Conservation (phyloP, 2,329 filamentous ascomycete genomes). For the Penicillium occitanis region DNA sequence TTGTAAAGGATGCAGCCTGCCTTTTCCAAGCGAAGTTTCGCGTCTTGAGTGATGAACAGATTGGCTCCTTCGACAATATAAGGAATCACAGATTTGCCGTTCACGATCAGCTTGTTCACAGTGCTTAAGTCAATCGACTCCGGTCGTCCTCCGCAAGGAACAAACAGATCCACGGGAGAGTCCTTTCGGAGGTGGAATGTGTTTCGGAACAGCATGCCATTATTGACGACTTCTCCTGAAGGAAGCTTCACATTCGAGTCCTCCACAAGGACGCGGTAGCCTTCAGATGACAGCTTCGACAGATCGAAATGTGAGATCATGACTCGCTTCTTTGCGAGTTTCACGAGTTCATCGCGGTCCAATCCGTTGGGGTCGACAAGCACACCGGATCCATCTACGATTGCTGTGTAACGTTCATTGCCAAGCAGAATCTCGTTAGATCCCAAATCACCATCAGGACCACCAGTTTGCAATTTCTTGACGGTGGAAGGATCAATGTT, state of each 20-base stretch:
- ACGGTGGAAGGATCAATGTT: constrained; percentile 82
- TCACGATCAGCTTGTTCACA: constrained; percentile 81
- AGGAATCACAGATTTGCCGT: constrained; percentile 82
- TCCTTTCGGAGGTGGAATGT: constrained; percentile 86
- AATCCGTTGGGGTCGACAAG: constrained; percentile 90
- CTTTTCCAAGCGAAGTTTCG: constrained; percentile 89
- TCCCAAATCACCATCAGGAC: constrained; percentile 92
- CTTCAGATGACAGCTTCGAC: constrained; percentile 79
- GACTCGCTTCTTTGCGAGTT: constrained; percentile 77
- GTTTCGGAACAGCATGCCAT: constrained; percentile 95
- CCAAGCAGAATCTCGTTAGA: constrained; percentile 97
- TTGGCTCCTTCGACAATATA: constrained; percentile 99
- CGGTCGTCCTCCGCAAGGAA: constrained; percentile 92
- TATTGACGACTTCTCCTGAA: constrained; percentile 79
- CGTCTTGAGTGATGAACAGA: constrained; percentile 97
- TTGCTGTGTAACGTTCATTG: constrained; percentile 91
- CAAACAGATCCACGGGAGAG: constrained; percentile 80
- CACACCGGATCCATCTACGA: constrained; percentile 96
- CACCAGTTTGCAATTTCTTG: constrained; percentile 94
- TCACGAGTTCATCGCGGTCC: constrained; percentile 76
- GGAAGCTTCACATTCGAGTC: constrained; percentile 87
- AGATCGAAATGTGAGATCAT: constrained; percentile 90
- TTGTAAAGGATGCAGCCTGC: constrained; percentile 97
- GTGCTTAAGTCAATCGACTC: constrained; percentile 93
- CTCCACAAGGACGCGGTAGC: constrained; percentile 89